Conservation (phyloP, 257 asterid genomes). For the Solanum stenotomum region DNA sequence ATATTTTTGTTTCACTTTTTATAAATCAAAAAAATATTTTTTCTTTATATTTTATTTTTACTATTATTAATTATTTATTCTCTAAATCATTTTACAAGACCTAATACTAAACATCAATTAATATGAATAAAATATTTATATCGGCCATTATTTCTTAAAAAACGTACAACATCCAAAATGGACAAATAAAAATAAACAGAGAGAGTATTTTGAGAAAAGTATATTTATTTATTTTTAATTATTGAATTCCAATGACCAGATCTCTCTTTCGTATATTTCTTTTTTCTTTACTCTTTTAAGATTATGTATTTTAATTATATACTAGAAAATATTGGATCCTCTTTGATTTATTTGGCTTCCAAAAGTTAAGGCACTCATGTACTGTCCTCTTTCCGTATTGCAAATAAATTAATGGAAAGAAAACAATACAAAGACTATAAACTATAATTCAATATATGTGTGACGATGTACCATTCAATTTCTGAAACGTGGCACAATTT, state of each 20-base stretch:
- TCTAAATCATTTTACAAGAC: too few relatives aligned
- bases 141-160: too few relatives aligned
- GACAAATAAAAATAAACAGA: too few relatives aligned
- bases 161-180: too few relatives aligned
- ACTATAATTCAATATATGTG: background rate
- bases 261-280: background rate
- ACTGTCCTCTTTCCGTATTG: background rate
- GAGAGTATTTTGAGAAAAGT: too few relatives aligned
- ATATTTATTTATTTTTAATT: background rate
- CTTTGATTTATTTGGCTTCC: background rate
- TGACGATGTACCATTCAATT: background rate
- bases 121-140: too few relatives aligned
- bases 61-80: too few relatives aligned
- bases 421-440: background rate
- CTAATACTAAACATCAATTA: too few relatives aligned
- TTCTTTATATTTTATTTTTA: too few relatives aligned
- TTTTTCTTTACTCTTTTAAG: background rate
- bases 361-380: background rate
- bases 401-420: background rate
- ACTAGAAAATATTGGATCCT: background rate
- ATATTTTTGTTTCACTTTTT: background rate
- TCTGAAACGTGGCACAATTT: background rate
- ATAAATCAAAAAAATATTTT: too few relatives aligned
- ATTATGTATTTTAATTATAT: background rate
- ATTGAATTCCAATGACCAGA: slow-evolving; percentile 9